phyloP scores from a whole-genome alignment of 1,139 yeast species.

The Sugiyamaella neomexicana region DNA sequence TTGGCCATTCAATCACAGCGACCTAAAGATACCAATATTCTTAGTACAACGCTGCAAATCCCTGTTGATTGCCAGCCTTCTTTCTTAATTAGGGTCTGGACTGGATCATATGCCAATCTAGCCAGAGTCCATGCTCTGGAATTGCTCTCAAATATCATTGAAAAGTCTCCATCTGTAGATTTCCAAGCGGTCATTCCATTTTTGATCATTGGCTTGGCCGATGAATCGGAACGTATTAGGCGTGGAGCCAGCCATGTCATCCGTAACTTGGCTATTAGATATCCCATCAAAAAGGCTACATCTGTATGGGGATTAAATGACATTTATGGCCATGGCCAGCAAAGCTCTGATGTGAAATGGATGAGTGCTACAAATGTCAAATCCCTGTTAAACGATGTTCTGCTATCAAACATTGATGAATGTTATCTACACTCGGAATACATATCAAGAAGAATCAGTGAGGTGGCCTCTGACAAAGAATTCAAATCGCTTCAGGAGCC shows the following conservation, averaged over 20 bases:
- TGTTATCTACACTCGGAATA: slow-evolving; percentile 50
- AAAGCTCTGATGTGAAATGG: slow-evolving; percentile 50
- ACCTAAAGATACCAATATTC: slow-evolving; percentile 19
- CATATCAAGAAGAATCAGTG: slow-evolving; percentile 41
- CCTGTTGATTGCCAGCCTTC: slow-evolving; percentile 28
- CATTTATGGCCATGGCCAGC: slow-evolving; percentile 50
- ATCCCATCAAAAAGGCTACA: slow-evolving; percentile 46
- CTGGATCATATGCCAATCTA: slow-evolving; percentile 34
- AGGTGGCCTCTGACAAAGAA: slow-evolving; percentile 28
- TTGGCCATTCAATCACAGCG: slow-evolving; percentile 25
- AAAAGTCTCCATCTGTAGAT: slow-evolving; percentile 29
- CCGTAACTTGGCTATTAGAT: slow-evolving; percentile 40
- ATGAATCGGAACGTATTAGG: slow-evolving; percentile 40
- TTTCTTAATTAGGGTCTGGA: slow-evolving; percentile 39
- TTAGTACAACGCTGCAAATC: slow-evolving; percentile 23
- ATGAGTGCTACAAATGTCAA: slow-evolving; percentile 67
- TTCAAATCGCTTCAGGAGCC: slow-evolving; percentile 27
- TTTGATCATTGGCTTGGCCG: slow-evolving; percentile 35
- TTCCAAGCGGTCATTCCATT: slow-evolving; percentile 40
- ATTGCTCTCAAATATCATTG: slow-evolving; percentile 27
- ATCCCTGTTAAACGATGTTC: slow-evolving; percentile 46
- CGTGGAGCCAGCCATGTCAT: slow-evolving; percentile 45
- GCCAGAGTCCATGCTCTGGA: slow-evolving; percentile 37
- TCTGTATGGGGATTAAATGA: slow-evolving; percentile 42
- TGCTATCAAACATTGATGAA: slow-evolving; percentile 45